phyloP scores from a whole-genome alignment of 1,284 basidiomycete species.

The Sporisorium sorghi region DNA sequence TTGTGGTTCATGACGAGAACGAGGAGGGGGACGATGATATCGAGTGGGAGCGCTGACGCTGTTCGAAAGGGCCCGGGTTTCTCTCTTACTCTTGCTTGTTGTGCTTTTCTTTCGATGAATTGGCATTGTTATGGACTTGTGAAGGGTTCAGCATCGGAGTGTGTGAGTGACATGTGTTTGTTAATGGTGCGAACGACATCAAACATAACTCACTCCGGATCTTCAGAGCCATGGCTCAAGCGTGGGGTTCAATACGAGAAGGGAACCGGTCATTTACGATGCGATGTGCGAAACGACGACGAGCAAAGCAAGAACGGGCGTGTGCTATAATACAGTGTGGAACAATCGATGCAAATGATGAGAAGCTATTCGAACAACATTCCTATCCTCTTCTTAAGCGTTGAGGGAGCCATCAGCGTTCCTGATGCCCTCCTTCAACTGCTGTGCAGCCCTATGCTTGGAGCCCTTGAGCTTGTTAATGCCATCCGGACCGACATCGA shows the following conservation, averaged over 20 bases:
- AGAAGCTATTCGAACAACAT: too few species aligned
- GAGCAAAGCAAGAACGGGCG: too few species aligned
- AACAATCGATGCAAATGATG: too few species aligned
- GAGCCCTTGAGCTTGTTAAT: conserved; percentile 49
- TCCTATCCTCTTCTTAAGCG: too few species aligned
- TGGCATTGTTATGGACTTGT: not conserved
- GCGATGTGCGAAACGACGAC: too few species aligned
- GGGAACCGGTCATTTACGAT: too few species aligned
- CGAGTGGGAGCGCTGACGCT: conserved; percentile 21
- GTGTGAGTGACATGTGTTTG: not conserved
- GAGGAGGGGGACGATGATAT: conserved; percentile 38
- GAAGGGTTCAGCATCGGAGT: not conserved
- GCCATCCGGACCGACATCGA: conserved; percentile 41
- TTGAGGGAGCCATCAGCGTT: conserved; percentile 29
- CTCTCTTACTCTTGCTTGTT: not conserved
- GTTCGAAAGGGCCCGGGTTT: conserved; percentile 25
- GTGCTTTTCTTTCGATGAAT: not conserved
- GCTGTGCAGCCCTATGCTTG: conserved; percentile 44
- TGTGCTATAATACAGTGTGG: not conserved
- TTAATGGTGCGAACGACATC: not conserved
- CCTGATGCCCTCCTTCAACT: conserved; percentile 33
- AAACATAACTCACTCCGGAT: too few species aligned
- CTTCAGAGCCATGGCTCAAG: too few species aligned
- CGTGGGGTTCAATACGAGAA: too few species aligned
- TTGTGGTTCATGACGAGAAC: conserved; percentile 2